These are phyloP conservation scores for Ustilago hordei DNA, from an alignment of 1,284 basidiomycete genomes.

Conservation along the genomic window DNA sequence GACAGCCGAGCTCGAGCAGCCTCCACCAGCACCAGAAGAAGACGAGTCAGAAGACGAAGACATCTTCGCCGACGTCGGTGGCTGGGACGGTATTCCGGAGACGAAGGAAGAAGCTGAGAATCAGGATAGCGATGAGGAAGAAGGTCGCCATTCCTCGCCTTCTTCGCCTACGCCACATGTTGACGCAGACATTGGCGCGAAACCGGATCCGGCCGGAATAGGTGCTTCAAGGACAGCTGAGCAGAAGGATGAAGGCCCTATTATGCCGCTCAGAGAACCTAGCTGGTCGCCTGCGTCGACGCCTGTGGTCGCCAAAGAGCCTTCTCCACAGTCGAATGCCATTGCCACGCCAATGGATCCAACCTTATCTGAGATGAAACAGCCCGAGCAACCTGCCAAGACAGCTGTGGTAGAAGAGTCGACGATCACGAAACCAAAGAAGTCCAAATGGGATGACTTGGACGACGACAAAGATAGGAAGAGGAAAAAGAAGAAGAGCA, in stretches of 20 bases:
- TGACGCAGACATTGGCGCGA: too few relatives aligned
- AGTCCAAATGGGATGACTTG: constrained; percentile 38
- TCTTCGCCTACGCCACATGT: background rate
- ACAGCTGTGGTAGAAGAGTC: background rate
- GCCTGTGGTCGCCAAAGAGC: too few relatives aligned
- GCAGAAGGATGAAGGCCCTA: too few relatives aligned
- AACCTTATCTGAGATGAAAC: background rate
- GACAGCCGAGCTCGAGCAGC: background rate
- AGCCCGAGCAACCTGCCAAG: background rate
- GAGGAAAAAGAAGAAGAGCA: constrained; percentile 33
- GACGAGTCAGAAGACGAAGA: constrained; percentile 65
- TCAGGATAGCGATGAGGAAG: constrained; percentile 30
- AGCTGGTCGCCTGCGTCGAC: too few relatives aligned
- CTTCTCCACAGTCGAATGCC: too few relatives aligned
- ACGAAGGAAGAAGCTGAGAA: constrained; percentile 56
- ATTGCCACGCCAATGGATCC: too few relatives aligned
- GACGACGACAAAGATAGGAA: constrained; percentile 20
- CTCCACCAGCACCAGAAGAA: background rate
- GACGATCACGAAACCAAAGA: constrained; percentile 8
- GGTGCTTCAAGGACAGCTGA: too few relatives aligned
- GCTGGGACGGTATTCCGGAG: constrained; percentile 77
- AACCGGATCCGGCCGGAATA: too few relatives aligned
- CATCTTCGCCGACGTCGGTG: constrained; percentile 86
- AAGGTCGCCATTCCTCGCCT: background rate
- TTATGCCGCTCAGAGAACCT: too few relatives aligned